Evolutionary conservation across 2,329 filamentous ascomycete genomes (phyloP), one percentile per base, ranked within the genome.

Genomic region (Claviceps humidiphila): DNA sequence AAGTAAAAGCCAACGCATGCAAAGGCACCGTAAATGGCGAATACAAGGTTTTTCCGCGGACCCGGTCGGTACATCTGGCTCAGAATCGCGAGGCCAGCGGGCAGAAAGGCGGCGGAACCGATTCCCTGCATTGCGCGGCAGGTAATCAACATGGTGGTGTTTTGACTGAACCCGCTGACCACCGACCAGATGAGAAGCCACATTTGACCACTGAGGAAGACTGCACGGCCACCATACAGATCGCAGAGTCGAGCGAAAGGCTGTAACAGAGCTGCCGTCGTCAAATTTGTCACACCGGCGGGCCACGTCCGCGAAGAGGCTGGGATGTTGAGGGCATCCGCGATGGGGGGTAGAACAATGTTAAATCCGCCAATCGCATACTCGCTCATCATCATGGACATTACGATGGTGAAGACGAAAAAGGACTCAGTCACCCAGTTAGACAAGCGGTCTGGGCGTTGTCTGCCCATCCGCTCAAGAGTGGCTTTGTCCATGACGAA

Each of bases 361-460:
- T 77, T 78, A 64, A 90, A 93, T 37, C 88, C 88, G 47, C 82
- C 85, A 49, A 91, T 77, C 62, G 84, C 85, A 66, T 84, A 90
- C 68, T 90, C 86, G 58, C 77, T 73, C 59, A 84, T 72, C 55
- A 84, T 75, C 68, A 84, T 82, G 46, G 80, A 82, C 55, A 78
- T 74, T 13, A 82, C 67, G 20, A 85, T 71, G 0, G 78, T 78
- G 58, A 79, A 76, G 60, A 81, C 75, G 60, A 86, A 87, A 22
- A 75, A 74, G 4, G 80, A 55, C 60, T 87, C 84, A n/a, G 75
- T 65, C 66, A 73, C 72, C 47, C 68, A 61, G 2, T 71, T 73
- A 9, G 64, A 62, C 61, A 87, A 83, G 41, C 68, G 67, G 4
- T 72, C 68, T 2, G 83, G 84, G 4, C 83, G 72, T 59, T 82